phyloP scores from a whole-genome alignment of 352 stramenopile species.

The Elongisporangium undulatum region DNA sequence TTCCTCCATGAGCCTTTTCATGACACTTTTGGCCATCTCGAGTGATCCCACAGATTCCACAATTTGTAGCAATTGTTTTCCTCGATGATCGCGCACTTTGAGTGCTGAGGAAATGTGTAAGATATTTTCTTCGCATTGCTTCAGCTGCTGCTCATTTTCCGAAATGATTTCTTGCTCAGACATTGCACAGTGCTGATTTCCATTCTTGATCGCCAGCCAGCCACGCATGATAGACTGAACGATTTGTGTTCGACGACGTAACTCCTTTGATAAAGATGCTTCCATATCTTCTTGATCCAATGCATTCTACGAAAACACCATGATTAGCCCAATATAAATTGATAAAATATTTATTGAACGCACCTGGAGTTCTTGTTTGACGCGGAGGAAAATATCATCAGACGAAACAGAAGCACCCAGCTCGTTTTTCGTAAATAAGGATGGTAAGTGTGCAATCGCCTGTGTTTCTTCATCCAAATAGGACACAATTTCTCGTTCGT shows the following conservation, averaged over 20 bases:
- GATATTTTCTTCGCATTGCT: constrained; percentile 56
- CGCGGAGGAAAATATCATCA: constrained; percentile 18
- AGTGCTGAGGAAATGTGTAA: constrained; percentile 43
- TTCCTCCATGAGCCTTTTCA: constrained; percentile 43
- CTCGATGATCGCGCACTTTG: constrained; percentile 7
- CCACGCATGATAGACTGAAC: constrained; percentile 42
- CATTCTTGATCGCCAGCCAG: constrained; percentile 17
- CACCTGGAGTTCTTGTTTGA: constrained; percentile 43
- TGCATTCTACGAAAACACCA: constrained; percentile 21
- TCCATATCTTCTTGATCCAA: constrained; percentile 57
- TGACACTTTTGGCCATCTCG: constrained; percentile 36
- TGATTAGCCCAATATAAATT: not conserved
- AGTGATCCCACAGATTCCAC: constrained; percentile 44
- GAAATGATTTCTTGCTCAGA: constrained; percentile 51
- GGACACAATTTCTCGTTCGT: constrained; percentile 29
- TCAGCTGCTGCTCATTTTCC: constrained; percentile 47
- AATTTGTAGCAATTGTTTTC: constrained; percentile 8
- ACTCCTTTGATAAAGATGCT: constrained; percentile 35
- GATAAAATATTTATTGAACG: constrained; percentile 2
- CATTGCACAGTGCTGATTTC: constrained; percentile 13
- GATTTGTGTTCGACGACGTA: constrained; percentile 43
- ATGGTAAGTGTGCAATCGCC: constrained; percentile 27
- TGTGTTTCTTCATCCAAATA: constrained; percentile 29
- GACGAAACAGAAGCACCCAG: constrained; percentile 16
- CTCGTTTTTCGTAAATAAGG: constrained; percentile 30